phyloP scores from a whole-genome alignment of 352 stramenopile species.

The Phytopythium litorale region DNA sequence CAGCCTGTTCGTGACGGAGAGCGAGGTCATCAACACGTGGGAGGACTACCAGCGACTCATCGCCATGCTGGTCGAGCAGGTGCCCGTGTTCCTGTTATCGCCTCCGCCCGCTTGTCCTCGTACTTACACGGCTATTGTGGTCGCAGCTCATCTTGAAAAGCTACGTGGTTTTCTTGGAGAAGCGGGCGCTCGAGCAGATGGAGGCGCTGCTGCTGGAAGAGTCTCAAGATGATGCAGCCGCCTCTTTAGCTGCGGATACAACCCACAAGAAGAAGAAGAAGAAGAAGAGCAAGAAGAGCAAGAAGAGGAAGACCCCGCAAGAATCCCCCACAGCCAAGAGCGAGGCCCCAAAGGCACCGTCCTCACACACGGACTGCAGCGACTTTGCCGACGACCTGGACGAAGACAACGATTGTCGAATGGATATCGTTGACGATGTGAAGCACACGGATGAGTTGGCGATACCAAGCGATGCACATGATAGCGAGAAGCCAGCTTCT shows the following conservation, averaged over 20 bases:
- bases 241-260: not conserved
- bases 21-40: constrained; percentile 77
- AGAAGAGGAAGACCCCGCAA: constrained; percentile 12
- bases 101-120: too few relatives aligned
- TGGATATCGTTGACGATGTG: not conserved
- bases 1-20: constrained; percentile 72
- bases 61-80: constrained; percentile 82
- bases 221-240: constrained; percentile 27
- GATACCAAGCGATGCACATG: not conserved
- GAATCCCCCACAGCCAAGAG: not conserved
- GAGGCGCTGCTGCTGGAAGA: constrained; percentile 63
- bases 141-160: constrained; percentile 70
- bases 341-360: not conserved
- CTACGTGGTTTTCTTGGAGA: constrained; percentile 66
- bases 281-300: constrained; percentile 23
- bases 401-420: not conserved
- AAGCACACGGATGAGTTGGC: not conserved
- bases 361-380: constrained; percentile 2
- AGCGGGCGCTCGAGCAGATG: constrained; percentile 70
- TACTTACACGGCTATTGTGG: not conserved
- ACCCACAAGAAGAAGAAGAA: constrained; percentile 34
- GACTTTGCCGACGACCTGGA: constrained; percentile 7
- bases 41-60: constrained; percentile 79
- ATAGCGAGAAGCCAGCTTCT: not conserved
- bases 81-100: constrained; percentile 8